Evolutionary conservation across 345 rosid species (phyloP), one percentile per base, ranked within the genome.

Genomic region (Capsella bursapastoris): DNA sequence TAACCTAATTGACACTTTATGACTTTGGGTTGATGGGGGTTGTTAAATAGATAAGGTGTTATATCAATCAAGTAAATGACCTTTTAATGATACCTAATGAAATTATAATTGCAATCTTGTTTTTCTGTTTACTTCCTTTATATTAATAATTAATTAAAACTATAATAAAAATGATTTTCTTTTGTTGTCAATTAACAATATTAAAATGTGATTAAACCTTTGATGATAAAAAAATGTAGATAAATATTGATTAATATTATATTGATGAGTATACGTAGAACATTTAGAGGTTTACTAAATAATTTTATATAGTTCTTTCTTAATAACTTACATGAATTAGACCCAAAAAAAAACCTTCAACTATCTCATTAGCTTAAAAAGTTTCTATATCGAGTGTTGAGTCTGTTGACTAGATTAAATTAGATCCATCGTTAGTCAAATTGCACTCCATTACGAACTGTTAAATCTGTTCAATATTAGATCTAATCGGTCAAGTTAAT

Each of bases 1-100:
- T 77, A 77, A 77, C 80, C 75, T 70, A 76, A 76, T 70, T 70
- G 51, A 56, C 43, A 70, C 47, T 77, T 76, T 76, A 69, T 70
- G 80, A 58, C 45, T 70, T 70, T 76, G 45, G 37, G 28, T 70
- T 70, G 75, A 76, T 76, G 66, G 66, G 47, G 29, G 64, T 37
- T 76, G 61, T 64, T 38, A 69, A 37, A 56, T 29, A 70, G 71
- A 56, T 77, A 37, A 76, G 59, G 22, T 70, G 75, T 76, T 63
- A 63, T 70, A 77, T 70, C 76, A 77, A 64, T 64, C 66, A 64
- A 64, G 47, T 50, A 15, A 70, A 70, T 15, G 70, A 38, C 58
- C 27, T 45, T 66, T 55, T 70, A 63, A 43, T 68, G 79, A 68
- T 41, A 55, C 44, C 70, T 51, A 34, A 53, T 44, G 55, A 25